Evolutionary conservation across 805 yeast genomes (phyloP).

Genomic region (Zygotorulaspora florentina): DNA sequence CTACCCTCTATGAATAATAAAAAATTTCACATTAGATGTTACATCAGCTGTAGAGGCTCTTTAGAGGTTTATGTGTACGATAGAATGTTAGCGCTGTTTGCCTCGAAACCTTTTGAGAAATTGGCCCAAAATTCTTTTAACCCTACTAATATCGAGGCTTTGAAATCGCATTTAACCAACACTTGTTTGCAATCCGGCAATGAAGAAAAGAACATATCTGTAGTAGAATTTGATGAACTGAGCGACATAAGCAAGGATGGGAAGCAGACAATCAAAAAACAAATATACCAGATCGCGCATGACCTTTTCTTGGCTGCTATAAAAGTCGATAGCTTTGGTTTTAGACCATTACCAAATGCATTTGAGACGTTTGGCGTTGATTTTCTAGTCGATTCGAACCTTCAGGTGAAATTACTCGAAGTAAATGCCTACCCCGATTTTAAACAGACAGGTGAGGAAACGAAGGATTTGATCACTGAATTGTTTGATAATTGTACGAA

Average conservation of each 20-base stretch:
- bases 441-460: constrained; percentile 83
- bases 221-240: constrained; percentile 61
- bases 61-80: constrained; percentile 74
- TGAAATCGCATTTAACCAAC: constrained; percentile 84
- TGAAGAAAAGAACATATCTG: constrained; percentile 40
- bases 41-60: constrained; percentile 72
- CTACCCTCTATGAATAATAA: constrained; percentile 54
- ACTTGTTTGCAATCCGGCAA: constrained; percentile 77
- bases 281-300: constrained; percentile 56
- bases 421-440: constrained; percentile 95
- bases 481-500: constrained; percentile 57
- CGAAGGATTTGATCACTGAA: constrained; percentile 61
- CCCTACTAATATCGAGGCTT: constrained; percentile 37
- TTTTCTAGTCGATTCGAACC: constrained; percentile 61
- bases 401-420: constrained; percentile 63
- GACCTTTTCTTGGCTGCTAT: constrained; percentile 81
- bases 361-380: constrained; percentile 89
- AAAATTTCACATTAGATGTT: constrained; percentile 87
- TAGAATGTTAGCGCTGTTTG: constrained; percentile 78
- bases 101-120: constrained; percentile 50
- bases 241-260: constrained; percentile 38
- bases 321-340: constrained; percentile 75
- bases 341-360: constrained; percentile 75
- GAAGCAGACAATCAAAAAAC: constrained; percentile 43
- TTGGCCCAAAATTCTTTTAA: constrained; percentile 26